Percentiles rank a stretch among this genome's conserved stretches.
Conservation (phyloP, 2,329 filamentous ascomycete species). For the Sphaceloma murrayae region DNA sequence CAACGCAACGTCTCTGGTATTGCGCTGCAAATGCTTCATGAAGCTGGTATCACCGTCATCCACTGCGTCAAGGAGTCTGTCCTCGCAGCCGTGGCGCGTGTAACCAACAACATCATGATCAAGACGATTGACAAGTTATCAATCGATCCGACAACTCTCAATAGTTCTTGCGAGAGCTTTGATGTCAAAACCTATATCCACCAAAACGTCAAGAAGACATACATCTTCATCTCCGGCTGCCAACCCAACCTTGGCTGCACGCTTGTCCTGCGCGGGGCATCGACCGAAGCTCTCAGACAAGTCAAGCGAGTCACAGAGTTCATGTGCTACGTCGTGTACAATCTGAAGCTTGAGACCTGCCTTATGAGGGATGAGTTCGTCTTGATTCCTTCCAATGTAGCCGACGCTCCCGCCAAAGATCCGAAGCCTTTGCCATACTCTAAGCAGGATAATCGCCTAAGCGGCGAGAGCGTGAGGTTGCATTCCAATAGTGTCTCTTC, state of each 20-base stretch:
- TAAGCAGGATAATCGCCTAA: not conserved
- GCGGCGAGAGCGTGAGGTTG: not conserved
- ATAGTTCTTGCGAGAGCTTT: constrained; percentile 73
- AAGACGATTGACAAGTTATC: constrained; percentile 91
- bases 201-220: constrained; percentile 78
- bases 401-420: constrained; percentile 7
- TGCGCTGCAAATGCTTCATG: constrained; percentile 76
- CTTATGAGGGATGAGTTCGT: constrained; percentile 89
- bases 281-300: constrained; percentile 58
- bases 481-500: too few relatives aligned
- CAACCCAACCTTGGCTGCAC: constrained; percentile 86
- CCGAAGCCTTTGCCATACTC: not conserved
- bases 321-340: constrained; percentile 98
- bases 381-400: constrained; percentile 53
- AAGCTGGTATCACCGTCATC: constrained; percentile 82
- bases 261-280: constrained; percentile 77
- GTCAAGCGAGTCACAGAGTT: constrained; percentile 95
- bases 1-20: constrained; percentile 88
- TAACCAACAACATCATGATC: constrained; percentile 83
- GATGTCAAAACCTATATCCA: constrained; percentile 94
- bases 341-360: constrained; percentile 88
- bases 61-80: constrained; percentile 97
- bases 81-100: constrained; percentile 86
- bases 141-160: constrained; percentile 62
- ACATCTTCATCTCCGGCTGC: constrained; percentile 89